phyloP scores from a whole-genome alignment of 2,329 filamentous ascomycete genomes.

The Microdochium trichocladiopsis region DNA sequence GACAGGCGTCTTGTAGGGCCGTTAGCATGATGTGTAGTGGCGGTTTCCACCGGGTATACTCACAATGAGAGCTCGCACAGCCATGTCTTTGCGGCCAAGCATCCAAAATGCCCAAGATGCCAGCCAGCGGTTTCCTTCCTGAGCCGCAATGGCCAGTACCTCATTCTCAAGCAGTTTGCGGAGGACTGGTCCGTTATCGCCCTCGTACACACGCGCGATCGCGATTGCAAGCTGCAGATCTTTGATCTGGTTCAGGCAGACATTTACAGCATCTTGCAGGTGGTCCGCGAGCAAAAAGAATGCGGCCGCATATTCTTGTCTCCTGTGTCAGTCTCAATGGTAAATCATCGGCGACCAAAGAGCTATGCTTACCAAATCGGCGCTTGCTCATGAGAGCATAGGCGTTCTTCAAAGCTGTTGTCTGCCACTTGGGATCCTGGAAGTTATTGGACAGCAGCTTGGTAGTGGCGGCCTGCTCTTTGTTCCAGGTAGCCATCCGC shows the following conservation, averaged over 20 bases:
- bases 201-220: slow-evolving; percentile 81
- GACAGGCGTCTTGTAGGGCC: slow-evolving; percentile 59
- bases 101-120: slow-evolving; percentile 96
- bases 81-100: slow-evolving; percentile 72
- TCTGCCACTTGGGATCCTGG: slow-evolving; percentile 77
- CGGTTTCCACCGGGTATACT: slow-evolving; percentile 22
- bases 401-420: slow-evolving; percentile 87
- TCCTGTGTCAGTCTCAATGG: slow-evolving; percentile 26
- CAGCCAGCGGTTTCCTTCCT: slow-evolving; percentile 85
- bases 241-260: slow-evolving; percentile 79
- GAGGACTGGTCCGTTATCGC: slow-evolving; percentile 70
- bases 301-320: slow-evolving; percentile 81
- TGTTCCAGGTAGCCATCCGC: slow-evolving; percentile 88
- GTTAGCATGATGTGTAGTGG: neutral
- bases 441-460: slow-evolving; percentile 88
- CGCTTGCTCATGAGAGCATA: slow-evolving; percentile 90
- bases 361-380: slow-evolving; percentile 59
- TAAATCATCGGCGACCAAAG: neutral
- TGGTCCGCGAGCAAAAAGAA: slow-evolving; percentile 91
- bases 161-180: slow-evolving; percentile 70
- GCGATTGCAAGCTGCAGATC: slow-evolving; percentile 88
- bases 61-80: slow-evolving; percentile 76
- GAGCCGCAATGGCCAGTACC: slow-evolving; percentile 68
- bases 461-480: slow-evolving; percentile 75
- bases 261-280: slow-evolving; percentile 75